Conservation (phyloP, 768 basidiomycete genomes). For the Lentinula aciculospora region DNA sequence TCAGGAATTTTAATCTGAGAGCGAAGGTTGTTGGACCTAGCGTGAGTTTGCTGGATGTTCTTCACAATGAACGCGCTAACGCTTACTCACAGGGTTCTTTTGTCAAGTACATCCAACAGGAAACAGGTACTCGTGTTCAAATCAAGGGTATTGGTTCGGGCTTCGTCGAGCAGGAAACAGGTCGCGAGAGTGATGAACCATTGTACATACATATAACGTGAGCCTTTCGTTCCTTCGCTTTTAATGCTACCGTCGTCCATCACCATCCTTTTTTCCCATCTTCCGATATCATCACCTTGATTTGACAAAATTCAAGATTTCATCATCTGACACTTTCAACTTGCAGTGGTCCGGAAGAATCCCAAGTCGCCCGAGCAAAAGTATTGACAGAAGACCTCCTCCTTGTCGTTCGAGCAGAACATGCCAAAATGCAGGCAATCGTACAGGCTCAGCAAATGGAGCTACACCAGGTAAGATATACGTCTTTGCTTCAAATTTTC, state of each 20-base stretch:
- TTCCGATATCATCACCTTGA: no score
- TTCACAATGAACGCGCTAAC: neutral
- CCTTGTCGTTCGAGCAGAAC: constrained; percentile 82
- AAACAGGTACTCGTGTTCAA: constrained; percentile 94
- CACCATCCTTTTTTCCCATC: constrained; percentile 1
- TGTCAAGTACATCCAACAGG: constrained; percentile 96
- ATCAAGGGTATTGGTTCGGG: constrained; percentile 95
- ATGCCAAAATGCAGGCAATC: constrained; percentile 67
- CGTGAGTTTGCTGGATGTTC: constrained; percentile 35
- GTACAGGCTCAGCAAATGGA: constrained; percentile 81
- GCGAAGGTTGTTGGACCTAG: constrained; percentile 97
- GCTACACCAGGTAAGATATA: constrained; percentile 48
- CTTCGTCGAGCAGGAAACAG: constrained; percentile 89
- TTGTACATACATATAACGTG: constrained; percentile 92
- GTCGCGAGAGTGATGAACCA: constrained; percentile 81
- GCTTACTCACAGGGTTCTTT: constrained; percentile 68
- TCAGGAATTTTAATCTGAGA: constrained; percentile 95
- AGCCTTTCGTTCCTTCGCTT: constrained; percentile 24
- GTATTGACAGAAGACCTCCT: constrained; percentile 85
- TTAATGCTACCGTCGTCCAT: no score
- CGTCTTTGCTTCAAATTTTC: neutral
- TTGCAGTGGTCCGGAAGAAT: constrained; percentile 72
- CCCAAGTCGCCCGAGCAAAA: constrained; percentile 82
- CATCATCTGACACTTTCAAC: no score
- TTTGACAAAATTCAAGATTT: no score